A percentile compares a stretch with the other conserved stretches of the same genome.
phyloP scores from a whole-genome alignment of 257 asterid species.

The Henckelia pumila region DNA sequence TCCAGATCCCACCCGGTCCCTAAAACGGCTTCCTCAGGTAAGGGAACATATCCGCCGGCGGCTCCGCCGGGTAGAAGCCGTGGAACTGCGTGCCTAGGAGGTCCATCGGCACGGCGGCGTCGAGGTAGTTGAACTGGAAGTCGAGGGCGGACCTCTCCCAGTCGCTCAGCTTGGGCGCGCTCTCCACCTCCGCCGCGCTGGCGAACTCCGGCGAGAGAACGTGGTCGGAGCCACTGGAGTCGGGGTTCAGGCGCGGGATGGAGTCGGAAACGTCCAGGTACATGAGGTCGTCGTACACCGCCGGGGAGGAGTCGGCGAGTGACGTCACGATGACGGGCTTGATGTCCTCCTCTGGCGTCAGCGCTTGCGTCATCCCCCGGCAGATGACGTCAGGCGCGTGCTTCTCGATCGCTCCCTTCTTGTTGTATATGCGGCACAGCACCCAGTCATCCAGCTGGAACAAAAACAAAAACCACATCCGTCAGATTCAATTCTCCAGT shows the following conservation, averaged over 20 bases:
- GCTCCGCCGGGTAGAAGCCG: conserved; percentile 47
- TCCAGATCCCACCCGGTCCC: conserved; percentile 26
- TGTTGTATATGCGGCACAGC: conserved; percentile 62
- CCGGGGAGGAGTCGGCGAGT: conserved; percentile 6
- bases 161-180: conserved; percentile 54
- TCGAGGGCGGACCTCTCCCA: conserved; percentile 56
- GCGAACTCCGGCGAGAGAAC: conserved; percentile 33
- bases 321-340: conserved; percentile 40
- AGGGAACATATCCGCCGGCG: conserved; percentile 60
- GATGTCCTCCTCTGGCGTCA: conserved; percentile 28
- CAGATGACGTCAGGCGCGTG: conserved; percentile 19
- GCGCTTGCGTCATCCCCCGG: conserved; percentile 24
- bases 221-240: conserved; percentile 37
- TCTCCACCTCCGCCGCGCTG: conserved; percentile 63
- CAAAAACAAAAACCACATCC: not conserved
- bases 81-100: conserved; percentile 41
- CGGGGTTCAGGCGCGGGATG: conserved; percentile 25
- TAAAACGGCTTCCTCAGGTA: conserved; percentile 61
- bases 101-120: conserved; percentile 30
- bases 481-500: not conserved
- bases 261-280: conserved; percentile 28
- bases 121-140: conserved; percentile 53
- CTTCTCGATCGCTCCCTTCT: conserved; percentile 46
- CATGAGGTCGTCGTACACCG: conserved; percentile 31
- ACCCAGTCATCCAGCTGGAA: conserved; percentile 65